Evolutionary conservation across 2,329 filamentous ascomycete species (phyloP).

Genomic region (Arthrobotrys musiformis): DNA sequence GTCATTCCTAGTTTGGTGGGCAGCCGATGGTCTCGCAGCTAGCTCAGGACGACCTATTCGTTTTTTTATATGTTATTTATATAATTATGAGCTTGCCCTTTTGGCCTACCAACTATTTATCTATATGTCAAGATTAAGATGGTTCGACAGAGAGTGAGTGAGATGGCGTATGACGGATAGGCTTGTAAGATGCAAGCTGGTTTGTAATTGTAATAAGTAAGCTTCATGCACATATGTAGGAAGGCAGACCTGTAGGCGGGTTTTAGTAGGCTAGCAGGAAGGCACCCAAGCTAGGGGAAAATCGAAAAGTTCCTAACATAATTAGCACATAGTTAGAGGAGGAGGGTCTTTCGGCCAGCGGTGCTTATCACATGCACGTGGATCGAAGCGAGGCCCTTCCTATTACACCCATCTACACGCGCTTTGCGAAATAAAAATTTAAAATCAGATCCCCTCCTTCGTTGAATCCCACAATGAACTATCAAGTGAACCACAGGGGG

Average conservation of each 20-base stretch:
- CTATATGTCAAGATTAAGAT: conserved; percentile 3
- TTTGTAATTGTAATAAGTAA: conserved; percentile 1
- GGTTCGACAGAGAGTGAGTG: not conserved
- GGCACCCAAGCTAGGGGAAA: not conserved
- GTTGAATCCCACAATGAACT: conserved; percentile 1
- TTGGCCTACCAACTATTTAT: conserved; percentile 3
- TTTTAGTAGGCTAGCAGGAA: not conserved
- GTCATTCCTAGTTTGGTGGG: not conserved
- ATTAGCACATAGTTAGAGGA: conserved; percentile 5
- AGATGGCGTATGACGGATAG: conserved; percentile 6
- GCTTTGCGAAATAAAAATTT: conserved; percentile 6
- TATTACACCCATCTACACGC: conserved; percentile 3
- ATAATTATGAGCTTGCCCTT: not conserved
- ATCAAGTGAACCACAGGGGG: not conserved
- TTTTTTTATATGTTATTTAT: not conserved
- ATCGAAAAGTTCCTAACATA: conserved; percentile 1
- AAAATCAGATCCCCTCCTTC: not conserved
- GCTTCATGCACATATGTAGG: not conserved
- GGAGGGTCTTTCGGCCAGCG: not conserved
- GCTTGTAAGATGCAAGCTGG: not conserved
- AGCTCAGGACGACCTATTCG: not conserved
- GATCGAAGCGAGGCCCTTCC: conserved; percentile 6
- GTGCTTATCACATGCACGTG: not conserved
- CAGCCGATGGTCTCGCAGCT: not conserved
- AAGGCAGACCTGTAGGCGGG: not conserved